Evolutionary conservation across 2,329 filamentous ascomycete species (phyloP).

Genomic region (Cordyceps sp.): DNA sequence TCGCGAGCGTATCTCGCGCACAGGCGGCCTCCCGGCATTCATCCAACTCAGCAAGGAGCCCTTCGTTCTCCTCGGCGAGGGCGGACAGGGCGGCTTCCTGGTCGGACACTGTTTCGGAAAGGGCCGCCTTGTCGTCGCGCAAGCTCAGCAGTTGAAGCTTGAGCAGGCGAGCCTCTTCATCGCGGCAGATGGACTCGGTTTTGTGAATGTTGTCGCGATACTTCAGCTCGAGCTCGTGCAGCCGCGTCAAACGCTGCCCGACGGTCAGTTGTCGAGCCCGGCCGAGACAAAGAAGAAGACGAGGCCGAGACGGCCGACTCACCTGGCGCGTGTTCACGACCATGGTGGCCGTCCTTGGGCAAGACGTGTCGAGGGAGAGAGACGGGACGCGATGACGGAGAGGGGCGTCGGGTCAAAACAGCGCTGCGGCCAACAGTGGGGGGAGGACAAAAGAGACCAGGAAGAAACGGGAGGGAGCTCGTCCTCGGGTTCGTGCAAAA

Average conservation of each 20-base stretch:
- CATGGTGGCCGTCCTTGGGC: too few relatives aligned
- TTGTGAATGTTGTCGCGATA: conserved; percentile 50
- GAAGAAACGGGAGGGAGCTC: too few relatives aligned
- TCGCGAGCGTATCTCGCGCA: conserved; percentile 28
- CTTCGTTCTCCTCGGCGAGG: conserved; percentile 22
- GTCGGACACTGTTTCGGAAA: conserved; percentile 45
- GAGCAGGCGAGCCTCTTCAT: conserved; percentile 57
- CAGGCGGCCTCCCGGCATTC: conserved; percentile 22
- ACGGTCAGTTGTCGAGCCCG: too few relatives aligned
- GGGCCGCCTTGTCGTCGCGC: conserved; percentile 54
- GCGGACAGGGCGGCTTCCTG: conserved; percentile 42
- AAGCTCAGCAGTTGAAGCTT: conserved; percentile 54
- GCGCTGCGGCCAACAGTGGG: too few relatives aligned
- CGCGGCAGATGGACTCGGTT: conserved; percentile 51
- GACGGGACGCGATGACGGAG: too few relatives aligned
- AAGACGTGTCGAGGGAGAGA: too few relatives aligned
- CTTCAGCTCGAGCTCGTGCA: conserved; percentile 48
- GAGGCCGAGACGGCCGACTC: conserved; percentile 1
- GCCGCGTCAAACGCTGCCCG: conserved; percentile 26
- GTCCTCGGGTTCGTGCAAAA: too few relatives aligned
- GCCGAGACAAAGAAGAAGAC: background rate
- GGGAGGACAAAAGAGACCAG: too few relatives aligned
- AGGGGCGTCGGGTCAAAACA: too few relatives aligned
- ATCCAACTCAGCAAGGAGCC: conserved; percentile 24
- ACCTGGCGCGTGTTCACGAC: too few relatives aligned